A percentile compares a stretch with the other conserved stretches of the same genome.
These are phyloP conservation scores for Cyberlindnera lachancei DNA, from an alignment of 805 yeast species.

Conservation along the genomic window DNA sequence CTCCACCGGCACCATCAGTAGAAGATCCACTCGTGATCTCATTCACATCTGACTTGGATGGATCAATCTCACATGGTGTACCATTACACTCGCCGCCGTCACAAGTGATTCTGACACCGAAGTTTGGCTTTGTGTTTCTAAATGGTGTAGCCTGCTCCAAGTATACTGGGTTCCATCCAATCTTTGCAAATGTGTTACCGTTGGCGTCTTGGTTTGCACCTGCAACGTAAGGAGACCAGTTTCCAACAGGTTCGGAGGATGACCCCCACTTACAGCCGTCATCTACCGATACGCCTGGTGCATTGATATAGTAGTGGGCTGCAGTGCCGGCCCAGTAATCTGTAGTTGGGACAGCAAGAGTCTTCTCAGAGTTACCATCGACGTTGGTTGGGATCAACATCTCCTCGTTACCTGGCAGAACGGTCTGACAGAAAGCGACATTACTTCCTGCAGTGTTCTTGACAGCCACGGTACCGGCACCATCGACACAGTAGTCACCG, in stretches of 20 bases:
- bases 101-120: conserved; percentile 70
- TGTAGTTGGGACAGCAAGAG: conserved; percentile 78
- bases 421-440: conserved; percentile 89
- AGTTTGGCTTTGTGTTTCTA: conserved; percentile 47
- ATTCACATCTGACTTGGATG: conserved; percentile 54
- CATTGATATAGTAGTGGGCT: conserved; percentile 77
- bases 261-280: conserved; percentile 88
- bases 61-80: conserved; percentile 77
- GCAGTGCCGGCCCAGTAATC: conserved; percentile 83
- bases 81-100: conserved; percentile 68
- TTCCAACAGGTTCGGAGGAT: conserved; percentile 60
- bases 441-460: conserved; percentile 45
- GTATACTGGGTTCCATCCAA: conserved; percentile 89
- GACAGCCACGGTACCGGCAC: conserved; percentile 65
- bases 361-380: conserved; percentile 36
- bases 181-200: conserved; percentile 71
- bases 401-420: conserved; percentile 89
- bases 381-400: conserved; percentile 83
- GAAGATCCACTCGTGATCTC: conserved; percentile 36
- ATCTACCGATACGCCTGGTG: conserved; percentile 69
- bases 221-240: conserved; percentile 92
- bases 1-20: conserved; percentile 54
- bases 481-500: conserved; percentile 62
- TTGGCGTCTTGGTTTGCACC: conserved; percentile 75
- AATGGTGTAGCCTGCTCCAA: conserved; percentile 52